Evolutionary conservation across 441 rosid species (phyloP).

Genomic region (Sinapis alba): DNA sequence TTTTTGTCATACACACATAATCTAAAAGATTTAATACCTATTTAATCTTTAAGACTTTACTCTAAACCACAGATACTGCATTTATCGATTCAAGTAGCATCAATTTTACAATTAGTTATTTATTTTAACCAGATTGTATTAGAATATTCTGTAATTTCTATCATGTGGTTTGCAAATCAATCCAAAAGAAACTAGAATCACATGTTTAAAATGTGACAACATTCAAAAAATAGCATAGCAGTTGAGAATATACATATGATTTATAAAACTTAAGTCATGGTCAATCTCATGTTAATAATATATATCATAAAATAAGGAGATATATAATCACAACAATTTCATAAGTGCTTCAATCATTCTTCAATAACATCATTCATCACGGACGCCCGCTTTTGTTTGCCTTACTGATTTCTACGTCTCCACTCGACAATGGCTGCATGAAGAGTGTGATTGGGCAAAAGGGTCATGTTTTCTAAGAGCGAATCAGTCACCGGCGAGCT

Average conservation of each 20-base stretch:
- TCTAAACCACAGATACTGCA: too few species aligned
- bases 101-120: too few species aligned
- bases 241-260: background rate
- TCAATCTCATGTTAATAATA: background rate
- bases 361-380: too few species aligned
- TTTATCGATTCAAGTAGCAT: too few species aligned
- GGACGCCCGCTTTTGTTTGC: background rate
- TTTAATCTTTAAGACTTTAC: too few species aligned
- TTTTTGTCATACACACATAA: too few species aligned
- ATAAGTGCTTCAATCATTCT: too few species aligned
- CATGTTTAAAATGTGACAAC: background rate
- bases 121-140: too few species aligned
- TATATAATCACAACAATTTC: too few species aligned
- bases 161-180: background rate
- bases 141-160: background rate
- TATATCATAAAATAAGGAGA: too few species aligned
- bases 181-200: background rate
- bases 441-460: slow-evolving; percentile 72
- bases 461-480: slow-evolving; percentile 51
- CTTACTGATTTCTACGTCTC: slow-evolving; percentile 49
- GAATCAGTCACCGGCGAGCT: slow-evolving; percentile 72
- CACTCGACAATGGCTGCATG: slow-evolving; percentile 70
- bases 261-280: background rate
- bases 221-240: background rate
- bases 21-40: too few species aligned